These are phyloP conservation scores for Phytophthora meadii DNA, from an alignment of 352 stramenopile genomes.

Conservation along the genomic window DNA sequence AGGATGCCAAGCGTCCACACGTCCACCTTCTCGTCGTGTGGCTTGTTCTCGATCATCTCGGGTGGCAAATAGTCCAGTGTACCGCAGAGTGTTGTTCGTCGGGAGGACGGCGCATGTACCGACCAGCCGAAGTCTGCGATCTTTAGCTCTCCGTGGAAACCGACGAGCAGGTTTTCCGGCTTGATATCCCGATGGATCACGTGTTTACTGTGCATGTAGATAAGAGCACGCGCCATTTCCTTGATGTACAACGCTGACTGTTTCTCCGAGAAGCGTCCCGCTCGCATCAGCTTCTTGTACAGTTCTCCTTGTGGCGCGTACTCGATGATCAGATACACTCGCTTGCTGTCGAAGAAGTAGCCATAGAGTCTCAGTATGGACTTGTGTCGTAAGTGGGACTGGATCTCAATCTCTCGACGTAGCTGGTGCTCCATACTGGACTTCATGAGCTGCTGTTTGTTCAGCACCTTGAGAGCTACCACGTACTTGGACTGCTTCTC, in stretches of 20 bases:
- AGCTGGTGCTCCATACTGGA: conserved; percentile 98
- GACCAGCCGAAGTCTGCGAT: conserved; percentile 99
- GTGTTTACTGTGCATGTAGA: conserved; percentile 99
- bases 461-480: conserved; percentile 98
- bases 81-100: conserved; percentile 98
- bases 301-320: conserved; percentile 98
- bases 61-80: conserved; percentile 99
- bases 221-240: conserved; percentile 94
- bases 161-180: conserved; percentile 98
- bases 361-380: conserved; percentile 98
- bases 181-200: conserved; percentile 99
- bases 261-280: conserved; percentile 93
- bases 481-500: conserved; percentile 99
- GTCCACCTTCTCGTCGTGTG: conserved; percentile 97
- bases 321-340: conserved; percentile 99
- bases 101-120: conserved; percentile 96
- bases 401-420: conserved; percentile 99
- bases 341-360: conserved; percentile 99
- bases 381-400: conserved; percentile 97
- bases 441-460: conserved; percentile 98
- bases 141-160: conserved; percentile 96
- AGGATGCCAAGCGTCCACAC: conserved; percentile 99
- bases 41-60: conserved; percentile 99
- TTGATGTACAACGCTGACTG: conserved; percentile 95
- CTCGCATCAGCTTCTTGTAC: conserved; percentile 97